These are phyloP conservation scores for Sphagnum contortum DNA, from an alignment of 225 moss, liverwort and hornwort genomes.

Conservation along the genomic window DNA sequence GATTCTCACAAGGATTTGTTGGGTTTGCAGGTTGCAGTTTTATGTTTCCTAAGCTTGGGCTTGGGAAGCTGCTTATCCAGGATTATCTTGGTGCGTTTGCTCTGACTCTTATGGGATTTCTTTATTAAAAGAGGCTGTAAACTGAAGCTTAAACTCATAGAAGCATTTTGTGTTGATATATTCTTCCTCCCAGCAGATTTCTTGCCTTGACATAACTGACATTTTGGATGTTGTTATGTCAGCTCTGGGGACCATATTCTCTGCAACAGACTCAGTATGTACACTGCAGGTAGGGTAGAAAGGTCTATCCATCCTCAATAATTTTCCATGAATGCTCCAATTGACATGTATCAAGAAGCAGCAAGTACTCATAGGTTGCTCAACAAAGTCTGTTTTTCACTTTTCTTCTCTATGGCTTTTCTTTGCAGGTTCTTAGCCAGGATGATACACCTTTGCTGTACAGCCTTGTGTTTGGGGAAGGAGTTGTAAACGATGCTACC, in stretches of 20 bases:
- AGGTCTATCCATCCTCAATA: background rate
- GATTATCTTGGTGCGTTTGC: constrained; percentile 44
- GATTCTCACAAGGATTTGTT: background rate
- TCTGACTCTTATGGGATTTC: background rate
- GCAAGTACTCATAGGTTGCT: too few species aligned
- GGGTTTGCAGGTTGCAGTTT: constrained; percentile 27
- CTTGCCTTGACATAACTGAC: too few species aligned
- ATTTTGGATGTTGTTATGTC: constrained; percentile 1
- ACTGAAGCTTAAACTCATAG: too few species aligned
- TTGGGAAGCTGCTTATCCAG: constrained; percentile 36
- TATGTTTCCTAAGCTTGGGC: constrained; percentile 56
- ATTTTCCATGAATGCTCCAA: background rate
- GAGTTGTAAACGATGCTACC: constrained; percentile 82
- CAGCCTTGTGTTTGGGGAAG: constrained; percentile 84
- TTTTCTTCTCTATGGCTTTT: too few species aligned
- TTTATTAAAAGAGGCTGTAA: too few species aligned
- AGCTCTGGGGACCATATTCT: constrained; percentile 64
- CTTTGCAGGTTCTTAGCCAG: constrained; percentile 55
- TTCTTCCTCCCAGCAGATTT: too few species aligned
- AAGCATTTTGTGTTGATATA: too few species aligned
- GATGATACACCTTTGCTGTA: constrained; percentile 64
- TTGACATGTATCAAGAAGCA: too few species aligned
- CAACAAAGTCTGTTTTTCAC: too few species aligned
- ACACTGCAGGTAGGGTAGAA: constrained; percentile 39
- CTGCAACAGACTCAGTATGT: constrained; percentile 81